phyloP scores from a whole-genome alignment of 2,329 filamentous ascomycete genomes.

The Thyridium curvatum region DNA sequence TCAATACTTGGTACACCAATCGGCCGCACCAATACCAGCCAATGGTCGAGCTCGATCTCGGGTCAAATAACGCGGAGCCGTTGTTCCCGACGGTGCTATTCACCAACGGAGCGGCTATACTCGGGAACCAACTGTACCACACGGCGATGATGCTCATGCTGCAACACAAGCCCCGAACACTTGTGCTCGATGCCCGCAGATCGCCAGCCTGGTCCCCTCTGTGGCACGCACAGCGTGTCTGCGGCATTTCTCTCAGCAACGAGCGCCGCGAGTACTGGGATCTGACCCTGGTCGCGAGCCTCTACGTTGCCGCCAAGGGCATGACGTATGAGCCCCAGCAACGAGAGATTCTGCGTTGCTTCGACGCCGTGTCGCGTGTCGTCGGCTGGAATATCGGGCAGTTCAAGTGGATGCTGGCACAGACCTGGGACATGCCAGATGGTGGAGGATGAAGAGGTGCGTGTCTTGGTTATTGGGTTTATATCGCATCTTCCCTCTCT shows the following conservation, averaged over 20 bases:
- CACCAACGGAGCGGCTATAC: constrained; percentile 32
- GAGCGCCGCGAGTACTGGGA: constrained; percentile 39
- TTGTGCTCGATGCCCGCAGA: constrained; percentile 20
- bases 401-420: too few relatives aligned
- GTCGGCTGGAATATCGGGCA: constrained; percentile 32
- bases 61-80: constrained; percentile 11
- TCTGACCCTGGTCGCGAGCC: constrained; percentile 36
- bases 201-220: constrained; percentile 31
- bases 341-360: constrained; percentile 28
- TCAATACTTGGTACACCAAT: constrained; percentile 23
- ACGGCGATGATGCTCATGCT: constrained; percentile 47
- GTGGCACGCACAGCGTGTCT: constrained; percentile 42
- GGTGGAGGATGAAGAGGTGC: constrained; percentile 14
- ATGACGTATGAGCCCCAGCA: constrained; percentile 45
- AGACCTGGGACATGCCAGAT: constrained; percentile 3
- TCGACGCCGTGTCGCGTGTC: constrained; percentile 22
- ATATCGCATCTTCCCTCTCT: constrained; percentile 5
- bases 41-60: constrained; percentile 21
- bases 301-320: constrained; percentile 34
- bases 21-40: constrained; percentile 24
- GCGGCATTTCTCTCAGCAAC: constrained; percentile 42
- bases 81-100: constrained; percentile 29
- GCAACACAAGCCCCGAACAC: constrained; percentile 40
- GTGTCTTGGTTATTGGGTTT: too few relatives aligned
- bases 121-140: constrained; percentile 49